phyloP scores from a whole-genome alignment of 2,329 filamentous ascomycete species.

The Paracamarosporium sp. region DNA sequence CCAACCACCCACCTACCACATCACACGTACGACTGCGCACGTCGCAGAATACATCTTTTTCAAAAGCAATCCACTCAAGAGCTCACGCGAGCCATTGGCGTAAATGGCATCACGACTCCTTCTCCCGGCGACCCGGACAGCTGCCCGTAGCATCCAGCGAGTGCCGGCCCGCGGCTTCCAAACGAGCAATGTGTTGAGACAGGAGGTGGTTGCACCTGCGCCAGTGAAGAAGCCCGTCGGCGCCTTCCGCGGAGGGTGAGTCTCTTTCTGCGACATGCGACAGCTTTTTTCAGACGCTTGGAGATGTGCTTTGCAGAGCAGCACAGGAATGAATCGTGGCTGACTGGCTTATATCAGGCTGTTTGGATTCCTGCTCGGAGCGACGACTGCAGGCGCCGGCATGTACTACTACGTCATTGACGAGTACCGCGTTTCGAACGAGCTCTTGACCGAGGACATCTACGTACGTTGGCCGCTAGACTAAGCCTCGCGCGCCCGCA shows the following conservation, averaged over 20 bases:
- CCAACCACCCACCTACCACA: not conserved
- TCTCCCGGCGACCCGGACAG: conserved; percentile 47
- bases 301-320: not conserved
- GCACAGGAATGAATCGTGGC: not conserved
- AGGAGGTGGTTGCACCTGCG: conserved; percentile 44
- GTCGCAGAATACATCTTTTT: not conserved
- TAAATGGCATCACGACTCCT: conserved; percentile 56
- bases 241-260: conserved; percentile 75
- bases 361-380: conserved; percentile 89
- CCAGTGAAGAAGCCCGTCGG: conserved; percentile 71
- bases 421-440: conserved; percentile 93
- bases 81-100: conserved; percentile 18
- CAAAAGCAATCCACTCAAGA: not conserved
- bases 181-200: conserved; percentile 42
- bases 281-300: not conserved
- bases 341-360: conserved; percentile 61
- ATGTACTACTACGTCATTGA: conserved; percentile 93
- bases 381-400: conserved; percentile 76
- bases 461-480: conserved; percentile 70
- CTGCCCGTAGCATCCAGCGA: conserved; percentile 22
- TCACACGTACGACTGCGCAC: not conserved
- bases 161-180: conserved; percentile 47
- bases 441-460: conserved; percentile 93
- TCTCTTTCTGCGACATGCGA: conserved; percentile 17
- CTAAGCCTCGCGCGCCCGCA: not conserved